A percentile compares a stretch with the other conserved stretches of the same genome.
Conservation (phyloP, 805 yeast genomes). For the Blastobotrys terrestris region DNA sequence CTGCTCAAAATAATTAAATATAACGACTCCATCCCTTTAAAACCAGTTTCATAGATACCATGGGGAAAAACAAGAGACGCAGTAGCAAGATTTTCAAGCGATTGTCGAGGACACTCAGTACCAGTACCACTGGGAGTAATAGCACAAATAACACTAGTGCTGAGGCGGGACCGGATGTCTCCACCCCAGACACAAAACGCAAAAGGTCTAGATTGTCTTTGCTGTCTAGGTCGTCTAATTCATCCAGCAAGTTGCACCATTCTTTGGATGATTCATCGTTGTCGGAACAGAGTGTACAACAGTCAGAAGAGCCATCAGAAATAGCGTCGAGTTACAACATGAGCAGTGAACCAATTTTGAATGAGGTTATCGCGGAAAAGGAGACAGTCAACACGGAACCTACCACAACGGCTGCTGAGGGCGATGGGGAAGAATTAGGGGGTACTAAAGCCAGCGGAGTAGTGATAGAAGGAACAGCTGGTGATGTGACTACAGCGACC, state of each 20-base stretch:
- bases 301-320: not conserved
- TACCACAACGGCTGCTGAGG: not conserved
- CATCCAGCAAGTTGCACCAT: not conserved
- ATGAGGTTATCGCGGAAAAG: not conserved
- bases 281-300: not conserved
- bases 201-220: not conserved
- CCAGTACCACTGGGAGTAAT: not conserved
- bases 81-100: slow-evolving; percentile 4
- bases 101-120: not conserved
- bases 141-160: not conserved
- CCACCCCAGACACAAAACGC: not conserved
- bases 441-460: not conserved
- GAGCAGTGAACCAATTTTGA: not conserved
- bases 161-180: not conserved
- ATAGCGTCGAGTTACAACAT: not conserved
- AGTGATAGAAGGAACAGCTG: not conserved
- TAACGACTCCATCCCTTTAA: not conserved
- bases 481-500: not conserved
- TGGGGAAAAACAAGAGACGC: not conserved
- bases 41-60: not conserved
- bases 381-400: not conserved
- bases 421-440: not conserved
- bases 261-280: not conserved
- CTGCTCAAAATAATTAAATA: not conserved
- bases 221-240: not conserved